Conservation (phyloP, 2,329 filamentous ascomycete genomes). For the Cadophora luteo-olivacea region DNA sequence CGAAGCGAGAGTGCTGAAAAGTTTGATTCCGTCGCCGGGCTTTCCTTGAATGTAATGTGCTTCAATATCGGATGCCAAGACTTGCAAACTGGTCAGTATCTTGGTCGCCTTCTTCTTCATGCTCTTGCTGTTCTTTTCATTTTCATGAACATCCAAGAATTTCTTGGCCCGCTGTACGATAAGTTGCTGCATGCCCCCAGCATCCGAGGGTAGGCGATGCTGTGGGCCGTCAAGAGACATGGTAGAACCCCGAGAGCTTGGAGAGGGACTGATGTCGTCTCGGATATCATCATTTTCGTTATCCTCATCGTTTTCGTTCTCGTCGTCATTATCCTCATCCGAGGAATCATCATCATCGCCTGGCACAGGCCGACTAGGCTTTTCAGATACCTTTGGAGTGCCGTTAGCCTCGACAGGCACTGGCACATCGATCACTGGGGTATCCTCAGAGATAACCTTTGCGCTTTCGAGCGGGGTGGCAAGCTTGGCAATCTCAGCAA, state of each 20-base stretch:
- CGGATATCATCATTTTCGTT: conserved; percentile 60
- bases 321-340: conserved; percentile 59
- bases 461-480: conserved; percentile 52
- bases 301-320: conserved; percentile 54
- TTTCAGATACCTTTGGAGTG: conserved; percentile 43
- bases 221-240: conserved; percentile 66
- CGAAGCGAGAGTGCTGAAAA: conserved; percentile 78
- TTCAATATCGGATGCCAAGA: conserved; percentile 74
- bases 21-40: conserved; percentile 61
- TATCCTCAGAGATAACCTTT: conserved; percentile 33
- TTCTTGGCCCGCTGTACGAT: conserved; percentile 80
- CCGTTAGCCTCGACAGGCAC: conserved; percentile 44
- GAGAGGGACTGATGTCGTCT: conserved; percentile 49
- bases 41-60: conserved; percentile 68
- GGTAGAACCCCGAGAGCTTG: conserved; percentile 66
- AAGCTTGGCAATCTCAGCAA: conserved; percentile 86
- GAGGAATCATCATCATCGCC: conserved; percentile 55
- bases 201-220: conserved; percentile 54
- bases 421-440: conserved; percentile 29
- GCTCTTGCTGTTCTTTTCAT: conserved; percentile 70
- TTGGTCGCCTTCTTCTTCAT: conserved; percentile 81
- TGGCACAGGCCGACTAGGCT: conserved; percentile 28
- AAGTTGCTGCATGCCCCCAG: conserved; percentile 69
- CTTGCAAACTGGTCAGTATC: conserved; percentile 76
- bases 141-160: conserved; percentile 85